These are phyloP conservation scores for Serpula lacrymans DNA, from an alignment of 768 basidiomycete genomes.

Conservation along the genomic window DNA sequence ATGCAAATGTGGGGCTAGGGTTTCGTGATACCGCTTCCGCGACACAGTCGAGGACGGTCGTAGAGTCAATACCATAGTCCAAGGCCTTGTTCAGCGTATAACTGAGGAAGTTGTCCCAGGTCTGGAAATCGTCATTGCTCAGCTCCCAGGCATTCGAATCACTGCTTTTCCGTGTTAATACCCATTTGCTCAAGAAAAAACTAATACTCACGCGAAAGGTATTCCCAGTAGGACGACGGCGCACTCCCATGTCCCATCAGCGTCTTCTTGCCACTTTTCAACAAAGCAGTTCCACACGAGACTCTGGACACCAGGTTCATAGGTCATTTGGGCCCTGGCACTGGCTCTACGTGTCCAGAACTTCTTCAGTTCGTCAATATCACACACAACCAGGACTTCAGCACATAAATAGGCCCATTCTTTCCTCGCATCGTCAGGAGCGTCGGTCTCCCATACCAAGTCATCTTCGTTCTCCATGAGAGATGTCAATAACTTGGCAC, in stretches of 20 bases:
- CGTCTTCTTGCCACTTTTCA: slow-evolving; percentile 50
- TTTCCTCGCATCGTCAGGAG: slow-evolving; percentile 41
- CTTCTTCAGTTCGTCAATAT: slow-evolving; percentile 40
- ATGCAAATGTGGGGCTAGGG: slow-evolving; percentile 35
- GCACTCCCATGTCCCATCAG: slow-evolving; percentile 50
- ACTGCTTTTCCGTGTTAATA: slow-evolving; percentile 20
- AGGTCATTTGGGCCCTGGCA: slow-evolving; percentile 23
- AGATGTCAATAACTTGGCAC: slow-evolving; percentile 43
- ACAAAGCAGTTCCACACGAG: slow-evolving; percentile 57
- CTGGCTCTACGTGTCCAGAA: slow-evolving; percentile 45
- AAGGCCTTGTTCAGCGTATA: slow-evolving; percentile 51
- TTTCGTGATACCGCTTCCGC: slow-evolving; percentile 43
- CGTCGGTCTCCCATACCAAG: slow-evolving; percentile 41
- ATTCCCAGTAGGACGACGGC: slow-evolving; percentile 48
- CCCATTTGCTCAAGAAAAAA: slow-evolving; percentile 3
- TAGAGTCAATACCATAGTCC: slow-evolving; percentile 56
- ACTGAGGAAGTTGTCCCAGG: slow-evolving; percentile 60
- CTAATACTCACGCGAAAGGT: slow-evolving; percentile 57
- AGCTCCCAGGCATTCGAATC: slow-evolving; percentile 49
- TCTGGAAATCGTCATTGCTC: slow-evolving; percentile 46
- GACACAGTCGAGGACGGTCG: slow-evolving; percentile 53
- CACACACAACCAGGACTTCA: slow-evolving; percentile 48
- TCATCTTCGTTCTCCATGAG: slow-evolving; percentile 47
- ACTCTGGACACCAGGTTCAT: slow-evolving; percentile 40
- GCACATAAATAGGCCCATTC: slow-evolving; percentile 63